phyloP scores from a whole-genome alignment of 2,329 filamentous ascomycete species.

The Lecanoromycetidae sp. region DNA sequence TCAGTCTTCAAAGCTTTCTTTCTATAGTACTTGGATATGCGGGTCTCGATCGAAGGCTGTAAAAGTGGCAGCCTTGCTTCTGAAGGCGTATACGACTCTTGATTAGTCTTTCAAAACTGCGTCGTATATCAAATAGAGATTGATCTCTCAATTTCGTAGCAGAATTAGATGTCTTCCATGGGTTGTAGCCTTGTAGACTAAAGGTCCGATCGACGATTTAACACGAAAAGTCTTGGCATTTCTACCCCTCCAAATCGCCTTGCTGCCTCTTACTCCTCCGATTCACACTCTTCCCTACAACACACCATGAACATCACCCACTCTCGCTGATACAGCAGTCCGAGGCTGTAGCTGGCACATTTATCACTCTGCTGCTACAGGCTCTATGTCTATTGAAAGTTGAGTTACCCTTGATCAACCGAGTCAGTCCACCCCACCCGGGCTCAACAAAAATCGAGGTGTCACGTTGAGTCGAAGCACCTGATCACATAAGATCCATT shows the following conservation, averaged over 20 bases:
- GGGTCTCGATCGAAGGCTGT: too few relatives aligned
- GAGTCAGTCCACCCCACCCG: neutral
- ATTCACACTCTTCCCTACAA: neutral
- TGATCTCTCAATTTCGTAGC: too few relatives aligned
- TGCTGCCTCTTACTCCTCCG: conserved; percentile 1
- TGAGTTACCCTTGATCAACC: neutral
- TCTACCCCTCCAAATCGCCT: conserved; percentile 6
- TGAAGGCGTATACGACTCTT: too few relatives aligned
- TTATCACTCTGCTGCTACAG: neutral
- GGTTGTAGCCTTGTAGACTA: too few relatives aligned
- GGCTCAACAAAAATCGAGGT: too few relatives aligned
- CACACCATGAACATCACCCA: neutral
- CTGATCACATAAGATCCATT: too few relatives aligned
- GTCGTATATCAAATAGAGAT: neutral
- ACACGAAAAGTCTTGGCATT: conserved; percentile 9
- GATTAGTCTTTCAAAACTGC: too few relatives aligned
- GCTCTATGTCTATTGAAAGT: neutral
- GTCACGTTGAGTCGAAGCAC: too few relatives aligned
- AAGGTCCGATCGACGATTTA: too few relatives aligned
- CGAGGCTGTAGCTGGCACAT: neutral
- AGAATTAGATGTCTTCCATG: too few relatives aligned
- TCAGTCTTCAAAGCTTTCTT: too few relatives aligned
- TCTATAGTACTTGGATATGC: neutral
- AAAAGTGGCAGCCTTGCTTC: too few relatives aligned
- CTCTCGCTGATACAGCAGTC: neutral